phyloP scores from a whole-genome alignment of 345 rosid species.

The Anacardium occidentale region DNA sequence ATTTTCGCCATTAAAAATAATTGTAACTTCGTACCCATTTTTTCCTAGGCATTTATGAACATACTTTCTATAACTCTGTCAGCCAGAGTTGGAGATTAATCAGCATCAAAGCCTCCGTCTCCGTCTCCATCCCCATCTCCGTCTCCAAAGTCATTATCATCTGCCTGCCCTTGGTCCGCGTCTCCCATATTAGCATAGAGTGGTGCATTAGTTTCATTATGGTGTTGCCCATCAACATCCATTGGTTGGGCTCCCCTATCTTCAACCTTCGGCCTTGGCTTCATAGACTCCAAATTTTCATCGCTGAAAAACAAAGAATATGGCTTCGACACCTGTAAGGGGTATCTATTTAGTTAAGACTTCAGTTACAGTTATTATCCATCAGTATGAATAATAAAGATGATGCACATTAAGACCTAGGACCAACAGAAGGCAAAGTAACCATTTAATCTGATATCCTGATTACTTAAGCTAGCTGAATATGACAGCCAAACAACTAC shows the following conservation, averaged over 20 bases:
- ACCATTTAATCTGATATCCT: slow-evolving; percentile 14
- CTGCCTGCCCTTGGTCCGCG: slow-evolving; percentile 42
- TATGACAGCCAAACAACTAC: not conserved
- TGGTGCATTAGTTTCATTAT: slow-evolving; percentile 25
- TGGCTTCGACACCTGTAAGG: slow-evolving; percentile 77
- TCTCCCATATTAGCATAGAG: slow-evolving; percentile 24
- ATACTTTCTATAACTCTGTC: not conserved
- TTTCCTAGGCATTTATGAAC: not conserved
- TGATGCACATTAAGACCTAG: not conserved
- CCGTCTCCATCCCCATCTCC: slow-evolving; percentile 49
- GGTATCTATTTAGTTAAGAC: slow-evolving; percentile 11
- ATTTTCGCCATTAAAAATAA: too few species aligned
- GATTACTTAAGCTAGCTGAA: not conserved
- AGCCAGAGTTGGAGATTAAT: not conserved
- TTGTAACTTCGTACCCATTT: too few species aligned
- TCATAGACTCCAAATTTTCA: slow-evolving; percentile 52
- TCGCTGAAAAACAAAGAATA: slow-evolving; percentile 58
- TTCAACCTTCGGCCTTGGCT: slow-evolving; percentile 14
- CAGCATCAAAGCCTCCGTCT: slow-evolving; percentile 9
- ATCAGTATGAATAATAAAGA: not conserved
- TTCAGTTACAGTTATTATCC: not conserved
- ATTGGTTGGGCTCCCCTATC: slow-evolving; percentile 24
- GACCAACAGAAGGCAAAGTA: too few species aligned
- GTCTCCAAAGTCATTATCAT: slow-evolving; percentile 45
- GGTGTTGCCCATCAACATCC: slow-evolving; percentile 21